Conservation (phyloP, 306 rosid species). For the Phaseolus lunatus region DNA sequence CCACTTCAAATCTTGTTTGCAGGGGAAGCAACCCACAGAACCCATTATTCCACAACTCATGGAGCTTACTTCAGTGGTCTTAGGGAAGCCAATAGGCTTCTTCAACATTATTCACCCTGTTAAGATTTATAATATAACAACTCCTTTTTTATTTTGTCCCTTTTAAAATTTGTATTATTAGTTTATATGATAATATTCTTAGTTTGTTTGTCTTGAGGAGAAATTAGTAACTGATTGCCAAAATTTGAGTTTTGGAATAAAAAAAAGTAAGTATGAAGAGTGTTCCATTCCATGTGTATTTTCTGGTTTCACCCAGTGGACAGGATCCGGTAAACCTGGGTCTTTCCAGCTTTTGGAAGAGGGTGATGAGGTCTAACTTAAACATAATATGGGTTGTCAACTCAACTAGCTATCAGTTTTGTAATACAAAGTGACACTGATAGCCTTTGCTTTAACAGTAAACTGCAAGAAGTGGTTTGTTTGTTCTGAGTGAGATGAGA, state of each 20-base stretch:
- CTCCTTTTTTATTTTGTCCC: conserved; percentile 24
- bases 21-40: conserved; percentile 97
- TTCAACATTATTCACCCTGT: conserved; percentile 73
- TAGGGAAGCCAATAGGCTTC: conserved; percentile 95
- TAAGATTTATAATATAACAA: conserved; percentile 53
- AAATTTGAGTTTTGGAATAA: conserved; percentile 23
- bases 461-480: conserved; percentile 19
- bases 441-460: not conserved
- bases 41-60: conserved; percentile 96
- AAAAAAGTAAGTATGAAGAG: not conserved
- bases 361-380: conserved; percentile 42
- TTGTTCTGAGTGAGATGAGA: conserved; percentile 44
- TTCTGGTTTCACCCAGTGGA: conserved; percentile 51
- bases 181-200: conserved; percentile 58
- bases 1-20: conserved; percentile 92
- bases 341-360: conserved; percentile 63
- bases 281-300: conserved; percentile 30
- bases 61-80: conserved; percentile 98
- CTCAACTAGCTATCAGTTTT: conserved; percentile 18
- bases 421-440: conserved; percentile 7
- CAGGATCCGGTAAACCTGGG: conserved; percentile 86
- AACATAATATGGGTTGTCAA: conserved; percentile 48
- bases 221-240: conserved; percentile 45
- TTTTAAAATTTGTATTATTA: conserved; percentile 41
- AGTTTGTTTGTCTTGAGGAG: conserved; percentile 54